Conservation (phyloP, 1,284 basidiomycete species). For the Pyrrhoderma lamaoense region DNA sequence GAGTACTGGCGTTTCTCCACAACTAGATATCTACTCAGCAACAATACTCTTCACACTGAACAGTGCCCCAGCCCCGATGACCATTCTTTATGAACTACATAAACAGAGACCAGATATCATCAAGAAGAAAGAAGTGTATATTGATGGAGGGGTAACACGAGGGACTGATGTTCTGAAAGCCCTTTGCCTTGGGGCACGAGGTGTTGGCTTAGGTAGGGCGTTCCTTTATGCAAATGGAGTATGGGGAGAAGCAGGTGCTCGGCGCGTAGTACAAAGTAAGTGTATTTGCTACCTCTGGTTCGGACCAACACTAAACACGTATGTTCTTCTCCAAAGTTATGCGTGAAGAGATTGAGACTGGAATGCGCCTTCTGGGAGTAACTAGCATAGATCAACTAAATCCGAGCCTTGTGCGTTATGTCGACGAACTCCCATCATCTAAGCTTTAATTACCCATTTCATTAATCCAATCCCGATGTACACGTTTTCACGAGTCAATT, state of each 20-base stretch:
- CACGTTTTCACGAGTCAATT: too few relatives aligned
- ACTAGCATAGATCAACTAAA: constrained; percentile 40
- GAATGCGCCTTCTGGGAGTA: constrained; percentile 48
- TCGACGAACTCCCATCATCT: constrained; percentile 8
- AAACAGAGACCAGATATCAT: constrained; percentile 35
- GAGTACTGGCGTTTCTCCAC: constrained; percentile 25
- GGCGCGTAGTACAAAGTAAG: constrained; percentile 17
- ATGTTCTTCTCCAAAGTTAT: constrained; percentile 9
- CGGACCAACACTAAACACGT: too few relatives aligned
- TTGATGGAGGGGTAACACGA: constrained; percentile 46
- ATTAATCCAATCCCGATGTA: too few relatives aligned
- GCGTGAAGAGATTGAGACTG: constrained; percentile 41
- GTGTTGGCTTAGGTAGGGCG: constrained; percentile 45
- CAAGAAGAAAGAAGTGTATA: constrained; percentile 32
- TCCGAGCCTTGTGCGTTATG: constrained; percentile 31
- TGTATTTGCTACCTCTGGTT: not conserved
- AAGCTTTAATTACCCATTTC: constrained; percentile 5
- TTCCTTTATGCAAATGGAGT: constrained; percentile 42
- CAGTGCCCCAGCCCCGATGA: constrained; percentile 17
- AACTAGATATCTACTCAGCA: constrained; percentile 28
- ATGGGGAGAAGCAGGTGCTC: constrained; percentile 15
- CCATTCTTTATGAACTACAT: constrained; percentile 35
- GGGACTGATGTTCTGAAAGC: constrained; percentile 49
- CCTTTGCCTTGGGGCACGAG: constrained; percentile 45
- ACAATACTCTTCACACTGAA: too few relatives aligned